Evolutionary conservation across 2,329 filamentous ascomycete genomes (phyloP).

Genomic region (Parafenestella ontariensis): DNA sequence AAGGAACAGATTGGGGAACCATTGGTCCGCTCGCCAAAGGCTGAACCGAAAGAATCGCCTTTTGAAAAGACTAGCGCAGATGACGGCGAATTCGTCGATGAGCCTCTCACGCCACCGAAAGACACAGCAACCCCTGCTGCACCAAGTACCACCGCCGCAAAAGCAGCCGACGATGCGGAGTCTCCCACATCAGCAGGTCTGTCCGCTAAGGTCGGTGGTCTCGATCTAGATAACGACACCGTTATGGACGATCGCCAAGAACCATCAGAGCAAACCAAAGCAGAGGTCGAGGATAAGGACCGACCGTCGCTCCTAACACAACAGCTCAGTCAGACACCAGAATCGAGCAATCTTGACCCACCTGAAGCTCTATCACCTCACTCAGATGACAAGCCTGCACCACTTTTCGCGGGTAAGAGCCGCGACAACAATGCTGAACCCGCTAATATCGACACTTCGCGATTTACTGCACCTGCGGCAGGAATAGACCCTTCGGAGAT

Average conservation of each 20-base stretch:
- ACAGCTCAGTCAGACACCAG: slow-evolving; percentile 46
- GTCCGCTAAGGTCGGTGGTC: slow-evolving; percentile 60
- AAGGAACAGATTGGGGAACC: slow-evolving; percentile 46
- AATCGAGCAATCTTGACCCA: slow-evolving; percentile 34
- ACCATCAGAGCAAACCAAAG: slow-evolving; percentile 19
- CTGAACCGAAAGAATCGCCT: slow-evolving; percentile 30
- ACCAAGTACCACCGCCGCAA: slow-evolving; percentile 25
- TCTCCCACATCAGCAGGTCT: slow-evolving; percentile 62
- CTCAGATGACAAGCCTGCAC: slow-evolving; percentile 72
- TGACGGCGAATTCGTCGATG: slow-evolving; percentile 79
- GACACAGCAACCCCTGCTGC: slow-evolving; percentile 27
- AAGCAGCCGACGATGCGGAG: slow-evolving; percentile 43
- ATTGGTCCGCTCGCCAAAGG: slow-evolving; percentile 56
- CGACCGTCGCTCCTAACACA: slow-evolving; percentile 52
- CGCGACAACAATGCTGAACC: slow-evolving; percentile 37
- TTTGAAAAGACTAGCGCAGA: slow-evolving; percentile 30
- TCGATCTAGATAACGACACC: slow-evolving; percentile 68
- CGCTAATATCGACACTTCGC: slow-evolving; percentile 36
- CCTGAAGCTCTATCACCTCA: slow-evolving; percentile 58
- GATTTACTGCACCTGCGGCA: slow-evolving; percentile 33
- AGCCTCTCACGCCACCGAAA: slow-evolving; percentile 70
- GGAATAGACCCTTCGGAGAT: slow-evolving; percentile 44
- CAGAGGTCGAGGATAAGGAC: slow-evolving; percentile 39
- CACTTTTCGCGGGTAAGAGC: slow-evolving; percentile 63
- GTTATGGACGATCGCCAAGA: slow-evolving; percentile 52